Evolutionary conservation across 1,139 yeast genomes (phyloP).

Genomic region (Hyphopichia wangnamkhiaoensis): DNA sequence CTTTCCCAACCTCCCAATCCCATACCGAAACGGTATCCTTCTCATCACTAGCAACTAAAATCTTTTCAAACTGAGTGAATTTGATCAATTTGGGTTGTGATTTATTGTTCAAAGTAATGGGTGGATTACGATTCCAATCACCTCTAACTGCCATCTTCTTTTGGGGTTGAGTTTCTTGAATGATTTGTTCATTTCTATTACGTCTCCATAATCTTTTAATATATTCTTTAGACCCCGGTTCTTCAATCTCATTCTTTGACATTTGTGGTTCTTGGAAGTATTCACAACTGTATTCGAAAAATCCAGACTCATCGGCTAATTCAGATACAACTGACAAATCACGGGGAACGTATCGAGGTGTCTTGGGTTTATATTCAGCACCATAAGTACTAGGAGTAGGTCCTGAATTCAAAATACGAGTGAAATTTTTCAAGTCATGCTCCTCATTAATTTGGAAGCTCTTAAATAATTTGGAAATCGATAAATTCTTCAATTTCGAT

Average conservation of each 20-base stretch:
- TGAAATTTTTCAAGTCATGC: slow-evolving; percentile 37
- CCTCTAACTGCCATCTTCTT: slow-evolving; percentile 83
- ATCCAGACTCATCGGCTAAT: slow-evolving; percentile 70
- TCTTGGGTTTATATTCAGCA: slow-evolving; percentile 48
- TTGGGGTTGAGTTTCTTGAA: slow-evolving; percentile 87
- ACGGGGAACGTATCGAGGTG: slow-evolving; percentile 52
- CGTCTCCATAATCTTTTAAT: slow-evolving; percentile 86
- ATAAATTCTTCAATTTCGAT: slow-evolving; percentile 38
- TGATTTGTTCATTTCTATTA: slow-evolving; percentile 82
- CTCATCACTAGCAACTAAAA: slow-evolving; percentile 79
- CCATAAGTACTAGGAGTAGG: slow-evolving; percentile 53
- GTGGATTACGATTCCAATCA: slow-evolving; percentile 74
- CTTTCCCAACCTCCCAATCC: slow-evolving; percentile 74
- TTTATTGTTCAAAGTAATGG: slow-evolving; percentile 61
- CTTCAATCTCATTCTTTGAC: slow-evolving; percentile 83
- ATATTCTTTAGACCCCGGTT: slow-evolving; percentile 89
- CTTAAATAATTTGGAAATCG: slow-evolving; percentile 46
- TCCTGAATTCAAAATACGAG: slow-evolving; percentile 38
- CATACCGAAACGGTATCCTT: slow-evolving; percentile 82
- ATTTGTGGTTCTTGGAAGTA: slow-evolving; percentile 97
- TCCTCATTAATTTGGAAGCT: slow-evolving; percentile 46
- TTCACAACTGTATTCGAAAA: slow-evolving; percentile 86
- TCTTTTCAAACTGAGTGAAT: slow-evolving; percentile 90
- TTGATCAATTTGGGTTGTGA: slow-evolving; percentile 77
- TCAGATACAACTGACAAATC: slow-evolving; percentile 38